Percentiles rank a stretch among this genome's conserved stretches.
phyloP scores from a whole-genome alignment of 257 asterid species.

The Fraxinus cuspidata region DNA sequence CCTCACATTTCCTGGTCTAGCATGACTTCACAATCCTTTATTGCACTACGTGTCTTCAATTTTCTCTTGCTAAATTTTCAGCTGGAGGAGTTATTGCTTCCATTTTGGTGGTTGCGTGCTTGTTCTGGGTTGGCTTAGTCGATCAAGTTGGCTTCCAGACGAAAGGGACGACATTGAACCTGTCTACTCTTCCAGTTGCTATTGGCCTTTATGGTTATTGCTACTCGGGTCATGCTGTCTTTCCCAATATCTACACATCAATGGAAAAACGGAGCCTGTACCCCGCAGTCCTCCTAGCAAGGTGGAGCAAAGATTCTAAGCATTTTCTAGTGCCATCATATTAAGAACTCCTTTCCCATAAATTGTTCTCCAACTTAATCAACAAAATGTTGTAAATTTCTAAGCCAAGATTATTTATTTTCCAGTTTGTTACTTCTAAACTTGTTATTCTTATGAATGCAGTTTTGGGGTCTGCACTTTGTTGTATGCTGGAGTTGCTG shows the following conservation, averaged over 20 bases:
- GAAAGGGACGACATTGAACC: slow-evolving; percentile 54
- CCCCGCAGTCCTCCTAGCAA: slow-evolving; percentile 70
- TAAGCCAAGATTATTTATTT: neutral
- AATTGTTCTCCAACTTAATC: neutral
- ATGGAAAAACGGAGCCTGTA: slow-evolving; percentile 78
- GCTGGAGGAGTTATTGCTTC: slow-evolving; percentile 99
- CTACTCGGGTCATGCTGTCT: slow-evolving; percentile 95
- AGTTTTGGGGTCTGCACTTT: slow-evolving; percentile 80
- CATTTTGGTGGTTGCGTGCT: slow-evolving; percentile 67
- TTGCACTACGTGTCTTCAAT: neutral
- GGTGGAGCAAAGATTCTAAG: slow-evolving; percentile 38
- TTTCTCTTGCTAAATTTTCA: slow-evolving; percentile 32
- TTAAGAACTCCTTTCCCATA: neutral
- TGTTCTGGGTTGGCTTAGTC: slow-evolving; percentile 89
- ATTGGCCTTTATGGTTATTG: slow-evolving; percentile 93
- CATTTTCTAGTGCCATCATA: neutral
- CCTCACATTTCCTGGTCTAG: neutral
- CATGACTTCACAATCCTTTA: neutral
- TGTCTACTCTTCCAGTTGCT: slow-evolving; percentile 89
- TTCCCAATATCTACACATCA: slow-evolving; percentile 89
- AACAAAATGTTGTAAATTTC: neutral
- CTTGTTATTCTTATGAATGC: slow-evolving; percentile 24
- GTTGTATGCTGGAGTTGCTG: slow-evolving; percentile 77
- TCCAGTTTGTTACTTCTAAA: neutral
- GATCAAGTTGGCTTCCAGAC: slow-evolving; percentile 64